A percentile compares a stretch with the other conserved stretches of the same genome.
phyloP scores from a whole-genome alignment of 768 basidiomycete species.

The Lentinula boryana region DNA sequence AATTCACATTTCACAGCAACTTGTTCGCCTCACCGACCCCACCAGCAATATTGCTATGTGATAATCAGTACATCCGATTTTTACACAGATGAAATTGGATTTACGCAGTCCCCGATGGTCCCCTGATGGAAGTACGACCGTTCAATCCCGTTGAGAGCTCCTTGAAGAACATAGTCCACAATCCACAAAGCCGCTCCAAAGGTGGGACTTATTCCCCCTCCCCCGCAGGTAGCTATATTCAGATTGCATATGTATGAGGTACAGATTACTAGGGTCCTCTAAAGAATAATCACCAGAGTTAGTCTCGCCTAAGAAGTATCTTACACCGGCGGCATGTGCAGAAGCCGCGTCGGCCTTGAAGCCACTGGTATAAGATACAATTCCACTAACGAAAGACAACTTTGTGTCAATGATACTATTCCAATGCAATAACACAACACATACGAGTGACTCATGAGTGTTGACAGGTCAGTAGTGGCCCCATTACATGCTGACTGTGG shows the following conservation, averaged over 20 bases:
- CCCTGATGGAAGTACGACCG: conserved; percentile 36
- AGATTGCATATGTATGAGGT: background rate
- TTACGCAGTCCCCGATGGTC: conserved; percentile 31
- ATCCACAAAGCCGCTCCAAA: conserved; percentile 36
- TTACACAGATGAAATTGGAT: conserved; percentile 1
- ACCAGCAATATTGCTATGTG: conserved; percentile 31
- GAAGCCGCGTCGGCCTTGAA: conserved; percentile 27
- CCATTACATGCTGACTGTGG: conserved; percentile 31
- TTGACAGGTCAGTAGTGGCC: conserved; percentile 25
- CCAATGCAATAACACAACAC: background rate
- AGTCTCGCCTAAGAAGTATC: conserved; percentile 32
- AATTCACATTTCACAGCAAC: background rate
- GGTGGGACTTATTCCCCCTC: conserved; percentile 33
- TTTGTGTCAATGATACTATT: background rate
- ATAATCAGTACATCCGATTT: background rate
- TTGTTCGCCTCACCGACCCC: conserved; percentile 18
- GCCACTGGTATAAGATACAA: conserved; percentile 25
- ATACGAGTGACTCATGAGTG: conserved; percentile 31
- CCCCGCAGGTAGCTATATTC: conserved; percentile 29
- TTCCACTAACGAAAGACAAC: conserved; percentile 18
- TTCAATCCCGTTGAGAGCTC: conserved; percentile 27
- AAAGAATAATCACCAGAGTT: conserved; percentile 24
- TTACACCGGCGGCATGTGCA: conserved; percentile 24
- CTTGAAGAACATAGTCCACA: conserved; percentile 33
- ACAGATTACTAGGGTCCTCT: background rate